Base-by-base conservation (phyloP, 192 early-diverging fungal species). In the Chytriomyces sp. region DNA sequence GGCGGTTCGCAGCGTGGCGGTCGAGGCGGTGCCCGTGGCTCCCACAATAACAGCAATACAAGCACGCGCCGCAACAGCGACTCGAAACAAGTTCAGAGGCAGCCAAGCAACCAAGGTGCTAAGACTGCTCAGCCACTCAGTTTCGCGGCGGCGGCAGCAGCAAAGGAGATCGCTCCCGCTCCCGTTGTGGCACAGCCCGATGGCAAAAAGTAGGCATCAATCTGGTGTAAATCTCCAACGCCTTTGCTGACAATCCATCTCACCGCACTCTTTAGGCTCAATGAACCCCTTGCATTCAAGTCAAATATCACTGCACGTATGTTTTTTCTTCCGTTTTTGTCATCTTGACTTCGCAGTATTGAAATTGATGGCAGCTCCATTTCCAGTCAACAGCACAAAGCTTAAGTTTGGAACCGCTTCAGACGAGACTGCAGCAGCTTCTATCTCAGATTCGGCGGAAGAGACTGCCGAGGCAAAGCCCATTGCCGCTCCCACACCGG, bases 351-450 rank as follows among this genome's bases (percentile, higher is more conserved):
- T 57, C 53, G 5, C 0, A 35, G 1, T 35, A 35, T 35, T 57
- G 16, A 57, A 10, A n/a, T n/a, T 20, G 53, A n/a, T 6, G 7
- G 10, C 53, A 59, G 69, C 16, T 5, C 7, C 35, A 11, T 3
- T 44, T 50, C 13, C 63, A 20, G 24, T 43, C 18, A 16, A 8
- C 11, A 45, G 28, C 23, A 65, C 73, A 8, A 75, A 75, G 50
- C 45, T 75, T 3, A 75, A 75, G 48, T 75, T 75, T 53, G 73
- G 73, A 5, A 46, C 53, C 45, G 60, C 64, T 28, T 6, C n/a
- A 16, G 73, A 65, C 10, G 64, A 64, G 26, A 23, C 63, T 65
- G 16, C 53, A n/a, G 53, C 53, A 13, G 53, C 53, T 20, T 57
- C 53, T 4, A 13, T 57, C 53, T 57, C 53, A n/a, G 13, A n/a